phyloP scores from a whole-genome alignment of 169 alveolate species.

The Besnoitia besnoiti region DNA sequence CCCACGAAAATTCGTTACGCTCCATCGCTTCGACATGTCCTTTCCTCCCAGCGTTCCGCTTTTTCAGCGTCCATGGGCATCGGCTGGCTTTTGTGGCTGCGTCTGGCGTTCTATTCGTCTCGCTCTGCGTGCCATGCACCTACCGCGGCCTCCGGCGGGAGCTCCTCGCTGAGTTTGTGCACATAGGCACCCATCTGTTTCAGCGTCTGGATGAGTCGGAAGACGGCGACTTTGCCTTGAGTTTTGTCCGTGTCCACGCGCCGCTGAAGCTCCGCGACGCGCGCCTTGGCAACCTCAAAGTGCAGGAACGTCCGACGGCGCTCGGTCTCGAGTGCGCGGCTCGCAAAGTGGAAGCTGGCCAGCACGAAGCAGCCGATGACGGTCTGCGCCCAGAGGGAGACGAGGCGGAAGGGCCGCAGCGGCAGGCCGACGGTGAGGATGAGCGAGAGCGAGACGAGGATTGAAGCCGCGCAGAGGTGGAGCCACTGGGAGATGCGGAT shows the following conservation, averaged over 20 bases:
- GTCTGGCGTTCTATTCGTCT: not conserved
- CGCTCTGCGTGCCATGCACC: not conserved
- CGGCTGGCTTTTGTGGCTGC: not conserved
- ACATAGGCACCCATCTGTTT: slow-evolving; percentile 3
- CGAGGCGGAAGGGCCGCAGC: not conserved
- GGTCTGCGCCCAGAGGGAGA: slow-evolving; percentile 1
- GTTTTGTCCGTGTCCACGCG: not conserved
- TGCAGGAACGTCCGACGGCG: not conserved
- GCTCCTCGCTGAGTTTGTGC: not conserved
- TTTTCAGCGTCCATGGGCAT: too few relatives aligned
- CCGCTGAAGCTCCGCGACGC: slow-evolving; percentile 4
- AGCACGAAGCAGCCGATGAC: slow-evolving; percentile 13
- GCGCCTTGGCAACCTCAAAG: not conserved
- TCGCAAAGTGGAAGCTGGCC: not conserved
- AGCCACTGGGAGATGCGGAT: not conserved
- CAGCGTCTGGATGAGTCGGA: slow-evolving; percentile 2
- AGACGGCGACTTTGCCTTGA: slow-evolving; percentile 30
- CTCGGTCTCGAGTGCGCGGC: slow-evolving; percentile 3
- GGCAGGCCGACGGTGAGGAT: not conserved
- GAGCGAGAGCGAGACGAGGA: not conserved
- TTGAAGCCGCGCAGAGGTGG: not conserved
- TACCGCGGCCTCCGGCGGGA: not conserved
- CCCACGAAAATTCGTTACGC: too few relatives aligned
- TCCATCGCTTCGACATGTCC: too few relatives aligned
- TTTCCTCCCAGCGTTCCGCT: not conserved